Percentiles rank a stretch among this genome's conserved stretches.
Evolutionary conservation across 352 stramenopile species (phyloP).

Genomic region (Phytopythium vexans): DNA sequence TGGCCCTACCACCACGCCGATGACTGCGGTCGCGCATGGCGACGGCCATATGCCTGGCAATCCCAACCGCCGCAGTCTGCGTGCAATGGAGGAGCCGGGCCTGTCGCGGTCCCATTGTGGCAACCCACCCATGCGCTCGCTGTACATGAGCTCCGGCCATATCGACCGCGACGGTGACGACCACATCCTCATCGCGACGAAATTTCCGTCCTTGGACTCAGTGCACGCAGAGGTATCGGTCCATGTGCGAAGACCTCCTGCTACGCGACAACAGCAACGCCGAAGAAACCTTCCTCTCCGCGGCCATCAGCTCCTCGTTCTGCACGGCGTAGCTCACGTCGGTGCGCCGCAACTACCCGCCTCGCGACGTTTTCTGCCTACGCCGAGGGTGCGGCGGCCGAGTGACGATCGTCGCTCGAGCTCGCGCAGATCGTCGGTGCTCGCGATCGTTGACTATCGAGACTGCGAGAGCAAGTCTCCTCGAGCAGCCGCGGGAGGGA

Average conservation of each 20-base stretch:
- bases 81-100: constrained; percentile 53
- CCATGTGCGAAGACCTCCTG: constrained; percentile 58
- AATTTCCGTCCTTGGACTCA: constrained; percentile 54
- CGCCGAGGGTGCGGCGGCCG: neutral
- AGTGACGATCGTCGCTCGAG: neutral
- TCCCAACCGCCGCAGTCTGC: constrained; percentile 19
- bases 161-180: constrained; percentile 58
- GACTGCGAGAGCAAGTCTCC: constrained; percentile 7
- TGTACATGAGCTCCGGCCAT: constrained; percentile 53
- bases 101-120: constrained; percentile 34
- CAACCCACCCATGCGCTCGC: constrained; percentile 39
- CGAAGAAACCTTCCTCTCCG: constrained; percentile 59
- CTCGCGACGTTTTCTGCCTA: constrained; percentile 65
- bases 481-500: neutral
- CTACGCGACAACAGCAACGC: constrained; percentile 44
- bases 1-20: neutral
- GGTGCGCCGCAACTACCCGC: constrained; percentile 53
- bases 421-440: neutral
- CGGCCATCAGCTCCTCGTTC: too few relatives aligned
- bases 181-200: constrained; percentile 43
- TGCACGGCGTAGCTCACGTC: too few relatives aligned
- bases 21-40: neutral
- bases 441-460: neutral
- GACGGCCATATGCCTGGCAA: neutral
- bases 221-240: constrained; percentile 59